A percentile compares a stretch with the other conserved stretches of the same genome.
These are phyloP conservation scores for Mucor velutinosus DNA, from an alignment of 371 early-diverging fungal species.

Conservation along the genomic window DNA sequence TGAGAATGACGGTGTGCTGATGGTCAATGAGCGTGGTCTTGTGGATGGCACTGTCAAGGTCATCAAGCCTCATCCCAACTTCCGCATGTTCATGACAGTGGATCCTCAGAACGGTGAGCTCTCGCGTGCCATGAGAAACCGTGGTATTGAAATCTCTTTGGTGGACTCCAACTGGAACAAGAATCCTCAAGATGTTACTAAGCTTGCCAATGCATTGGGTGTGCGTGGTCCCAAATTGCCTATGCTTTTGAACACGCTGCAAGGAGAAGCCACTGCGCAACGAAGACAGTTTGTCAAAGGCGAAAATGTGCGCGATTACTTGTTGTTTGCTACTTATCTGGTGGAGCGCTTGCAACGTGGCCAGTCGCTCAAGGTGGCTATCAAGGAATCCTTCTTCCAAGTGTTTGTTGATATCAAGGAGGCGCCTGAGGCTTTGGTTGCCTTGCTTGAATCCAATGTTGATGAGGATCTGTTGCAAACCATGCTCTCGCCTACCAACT, in stretches of 20 bases:
- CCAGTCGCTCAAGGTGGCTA: constrained; percentile 51
- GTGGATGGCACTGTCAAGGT: constrained; percentile 81
- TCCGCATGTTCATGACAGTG: constrained; percentile 98
- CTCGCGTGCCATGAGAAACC: constrained; percentile 96
- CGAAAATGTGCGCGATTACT: constrained; percentile 59
- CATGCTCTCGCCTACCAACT: constrained; percentile 52
- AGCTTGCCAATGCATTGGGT: constrained; percentile 58
- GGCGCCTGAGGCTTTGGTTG: constrained; percentile 22
- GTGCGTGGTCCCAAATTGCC: constrained; percentile 53
- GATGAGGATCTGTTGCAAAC: constrained; percentile 23
- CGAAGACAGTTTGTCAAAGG: constrained; percentile 39
- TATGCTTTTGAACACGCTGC: constrained; percentile 31
- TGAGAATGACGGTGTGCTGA: constrained; percentile 87
- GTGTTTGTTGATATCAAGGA: constrained; percentile 49
- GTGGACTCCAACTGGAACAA: constrained; percentile 57
- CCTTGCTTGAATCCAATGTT: constrained; percentile 18
- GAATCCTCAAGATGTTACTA: constrained; percentile 42
- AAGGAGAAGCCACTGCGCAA: constrained; percentile 35
- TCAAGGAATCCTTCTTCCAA: constrained; percentile 58
- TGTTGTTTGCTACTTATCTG: constrained; percentile 59
- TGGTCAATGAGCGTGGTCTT: constrained; percentile 91
- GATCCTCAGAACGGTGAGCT: constrained; percentile 95
- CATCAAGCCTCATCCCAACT: constrained; percentile 92
- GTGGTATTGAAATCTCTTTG: constrained; percentile 87
- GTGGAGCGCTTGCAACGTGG: constrained; percentile 75